Evolutionary conservation across 805 yeast genomes (phyloP).

Genomic region (Nakazawaea ishiwadae): DNA sequence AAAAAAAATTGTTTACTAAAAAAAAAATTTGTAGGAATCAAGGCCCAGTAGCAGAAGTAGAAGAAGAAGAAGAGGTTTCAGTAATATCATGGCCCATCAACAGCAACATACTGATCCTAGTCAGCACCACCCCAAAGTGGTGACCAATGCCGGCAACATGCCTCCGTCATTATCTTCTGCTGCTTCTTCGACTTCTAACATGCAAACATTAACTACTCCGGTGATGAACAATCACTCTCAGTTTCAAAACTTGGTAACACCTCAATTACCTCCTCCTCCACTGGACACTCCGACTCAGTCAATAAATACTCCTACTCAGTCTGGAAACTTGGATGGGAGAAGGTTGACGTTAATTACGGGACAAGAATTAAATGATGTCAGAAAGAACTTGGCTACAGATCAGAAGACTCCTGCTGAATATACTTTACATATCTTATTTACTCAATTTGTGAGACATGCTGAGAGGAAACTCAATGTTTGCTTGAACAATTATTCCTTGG

Average conservation of each 20-base stretch:
- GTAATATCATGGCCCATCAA: background rate
- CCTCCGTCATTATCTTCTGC: background rate
- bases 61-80: background rate
- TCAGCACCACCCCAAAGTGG: too few relatives aligned
- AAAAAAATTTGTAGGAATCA: background rate
- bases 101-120: too few relatives aligned
- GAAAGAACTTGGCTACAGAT: constrained; percentile 12
- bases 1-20: background rate
- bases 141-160: too few relatives aligned
- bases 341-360: constrained; percentile 6
- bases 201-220: background rate
- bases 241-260: constrained; percentile 8
- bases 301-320: background rate
- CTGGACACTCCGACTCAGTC: constrained; percentile 9
- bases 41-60: background rate
- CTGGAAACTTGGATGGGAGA: constrained; percentile 8
- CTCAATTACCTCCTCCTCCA: constrained; percentile 13
- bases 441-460: constrained; percentile 92
- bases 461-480: constrained; percentile 81
- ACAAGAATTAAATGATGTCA: constrained; percentile 9
- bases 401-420: constrained; percentile 76
- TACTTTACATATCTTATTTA: constrained; percentile 88
- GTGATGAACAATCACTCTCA: constrained; percentile 4
- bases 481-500: constrained; percentile 55
- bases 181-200: background rate